Conservation (phyloP, 371 early-diverging fungal genomes). For the Sporodiniella umbellata region DNA sequence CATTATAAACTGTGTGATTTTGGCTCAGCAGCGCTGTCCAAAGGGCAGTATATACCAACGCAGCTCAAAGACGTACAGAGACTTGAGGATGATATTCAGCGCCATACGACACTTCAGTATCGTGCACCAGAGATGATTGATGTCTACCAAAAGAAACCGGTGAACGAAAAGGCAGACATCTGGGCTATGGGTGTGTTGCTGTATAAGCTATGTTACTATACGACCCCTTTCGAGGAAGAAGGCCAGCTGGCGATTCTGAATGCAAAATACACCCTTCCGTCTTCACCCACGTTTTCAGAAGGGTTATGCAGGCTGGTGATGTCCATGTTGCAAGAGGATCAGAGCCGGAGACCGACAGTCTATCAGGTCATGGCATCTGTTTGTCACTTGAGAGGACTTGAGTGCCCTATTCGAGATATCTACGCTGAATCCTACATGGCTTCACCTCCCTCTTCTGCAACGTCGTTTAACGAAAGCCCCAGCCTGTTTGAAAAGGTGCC, state of each 20-base stretch:
- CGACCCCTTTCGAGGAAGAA: conserved; percentile 92
- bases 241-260: conserved; percentile 86
- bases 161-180: conserved; percentile 85
- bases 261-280: conserved; percentile 79
- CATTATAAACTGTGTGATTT: conserved; percentile 92
- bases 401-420: conserved; percentile 61
- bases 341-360: conserved; percentile 69
- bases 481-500: conserved; percentile 45
- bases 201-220: conserved; percentile 82
- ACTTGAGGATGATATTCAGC: conserved; percentile 87
- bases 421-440: conserved; percentile 15
- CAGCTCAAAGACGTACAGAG: conserved; percentile 63
- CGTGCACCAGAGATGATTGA: conserved; percentile 93
- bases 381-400: conserved; percentile 62
- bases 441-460: background rate
- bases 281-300: conserved; percentile 65
- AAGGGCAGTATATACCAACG: conserved; percentile 58
- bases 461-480: conserved; percentile 1
- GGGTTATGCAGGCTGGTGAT: conserved; percentile 64
- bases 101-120: conserved; percentile 89
- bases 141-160: conserved; percentile 75
- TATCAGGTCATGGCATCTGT: conserved; percentile 69
- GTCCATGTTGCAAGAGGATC: conserved; percentile 74
- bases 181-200: conserved; percentile 87
- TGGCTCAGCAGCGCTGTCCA: conserved; percentile 75